Evolutionary conservation across 306 rosid species (phyloP), one percentile per base, ranked within the genome.

Genomic region (Corylus heterophylla): DNA sequence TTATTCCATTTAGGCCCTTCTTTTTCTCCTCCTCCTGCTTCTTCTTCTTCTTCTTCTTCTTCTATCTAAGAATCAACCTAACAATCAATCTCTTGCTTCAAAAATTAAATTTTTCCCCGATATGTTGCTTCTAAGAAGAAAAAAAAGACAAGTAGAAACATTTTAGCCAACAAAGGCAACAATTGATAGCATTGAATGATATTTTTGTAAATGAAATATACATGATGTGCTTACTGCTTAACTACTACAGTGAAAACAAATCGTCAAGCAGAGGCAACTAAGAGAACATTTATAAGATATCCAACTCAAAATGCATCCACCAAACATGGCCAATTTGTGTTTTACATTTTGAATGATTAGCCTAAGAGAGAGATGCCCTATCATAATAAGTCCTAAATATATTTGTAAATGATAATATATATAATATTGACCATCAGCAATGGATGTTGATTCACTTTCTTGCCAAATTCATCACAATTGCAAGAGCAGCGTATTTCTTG

Each of bases 401-500:
- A 27, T 27, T 61, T 61, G 35, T 27, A 16, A 54, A 54, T 25
- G 29, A 44, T 54, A 22, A 63, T 52, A 29, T 68, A 54, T 31
- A 67, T 27, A 61, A 61, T 12, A 61, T 27, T 61, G 25, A 73
- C 54, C 70, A 7, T 73, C 42, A 54, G 54, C 45, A 71, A 68
- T 66, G 71, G 29, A 44, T 74, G 58, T 44, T 78, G 62, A 31
- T 54, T 12, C 13, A 12, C 20, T 79, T 75, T 31, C 50, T 85
- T 54, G 44, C 64, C 58, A 75, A 85, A 79, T 84, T 84, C 75
- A 72, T 83, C 47, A 49, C 78, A 87, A 78, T 75, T 78, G 80
- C 79, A 86, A 84, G 86, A 86, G 83, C 97, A 92, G 97, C 87
- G 94, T 84, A 92, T 92, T 80, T 92, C 97, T 8, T 92, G 94